Conservation (phyloP, 768 basidiomycete genomes). For the Leucosporidium scottii region DNA sequence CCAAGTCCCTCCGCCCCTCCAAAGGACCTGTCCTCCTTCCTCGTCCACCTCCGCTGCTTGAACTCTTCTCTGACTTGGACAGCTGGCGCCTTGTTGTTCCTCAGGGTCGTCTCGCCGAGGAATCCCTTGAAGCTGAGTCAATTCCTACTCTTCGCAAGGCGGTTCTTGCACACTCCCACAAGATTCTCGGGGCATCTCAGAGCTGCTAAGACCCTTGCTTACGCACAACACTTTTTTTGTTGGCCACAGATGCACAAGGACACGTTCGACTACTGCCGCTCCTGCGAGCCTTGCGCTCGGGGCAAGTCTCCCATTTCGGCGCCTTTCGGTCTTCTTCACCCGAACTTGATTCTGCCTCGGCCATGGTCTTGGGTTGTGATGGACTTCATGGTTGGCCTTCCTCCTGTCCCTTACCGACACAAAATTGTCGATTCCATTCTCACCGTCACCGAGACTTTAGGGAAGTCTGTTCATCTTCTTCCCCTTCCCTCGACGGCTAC, state of each 20-base stretch:
- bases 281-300: slow-evolving; percentile 39
- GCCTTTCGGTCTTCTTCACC: background rate
- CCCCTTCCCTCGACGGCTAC: background rate
- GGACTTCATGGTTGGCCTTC: background rate
- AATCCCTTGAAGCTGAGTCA: background rate
- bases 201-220: slow-evolving; percentile 31
- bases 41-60: too few species aligned
- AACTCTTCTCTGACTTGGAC: background rate
- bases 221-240: slow-evolving; percentile 28
- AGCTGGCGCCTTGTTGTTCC: background rate
- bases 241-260: slow-evolving; percentile 43
- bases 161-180: slow-evolving; percentile 14
- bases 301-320: slow-evolving; percentile 40
- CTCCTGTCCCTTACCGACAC: background rate
- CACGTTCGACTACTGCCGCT: slow-evolving; percentile 40
- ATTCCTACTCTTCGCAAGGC: background rate
- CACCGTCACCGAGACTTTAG: background rate
- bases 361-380: background rate
- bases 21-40: too few species aligned
- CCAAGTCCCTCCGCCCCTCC: too few species aligned
- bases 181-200: slow-evolving; percentile 37
- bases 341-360: background rate
- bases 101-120: background rate
- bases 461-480: background rate
- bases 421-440: background rate